Evolutionary conservation across 1,284 basidiomycete species (phyloP), one percentile per base, ranked within the genome.

Genomic region (Fomitopsis palustris): DNA sequence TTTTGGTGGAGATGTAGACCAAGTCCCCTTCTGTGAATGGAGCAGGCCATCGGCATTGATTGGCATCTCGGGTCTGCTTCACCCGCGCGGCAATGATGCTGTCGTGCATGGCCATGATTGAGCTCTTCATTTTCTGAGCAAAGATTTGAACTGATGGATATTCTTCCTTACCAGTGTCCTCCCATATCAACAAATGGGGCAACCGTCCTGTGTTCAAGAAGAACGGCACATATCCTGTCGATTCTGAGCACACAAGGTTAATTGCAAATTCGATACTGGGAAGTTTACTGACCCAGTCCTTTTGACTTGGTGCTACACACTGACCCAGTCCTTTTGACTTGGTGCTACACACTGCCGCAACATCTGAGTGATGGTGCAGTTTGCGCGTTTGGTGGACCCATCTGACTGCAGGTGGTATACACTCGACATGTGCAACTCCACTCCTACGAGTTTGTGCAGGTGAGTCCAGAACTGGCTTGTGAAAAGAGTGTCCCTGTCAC

Each of bases 361-460:
- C 70, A 78, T 76, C 43, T 77, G 74, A 1, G 65, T 72, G 1
- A 78, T 61, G 0, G 74, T 77, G 0, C 69, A 56, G 55, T 78
- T 79, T 0, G 73, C 74, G 0, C 71, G 65, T 63, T 79, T 76
- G 0, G 74, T 77, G 0, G 70, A 60, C 0, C 77, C 75, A 58
- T 80, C 77, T 0, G 72, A 75, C 56, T 81, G 65, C 0, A 78
- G 79, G 57, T 82, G 79, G 52, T 75, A 82, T 0, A 75, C 65
- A 8, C 74, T 75, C 0, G 75, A 80, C 72, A 81, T 72, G 1
- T 61, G 47, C 1, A 80, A 65, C 38, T 75, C 65, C 3, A 68
- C 67, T 0, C 74, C 70, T 1, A 77, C 60, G 1, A 77, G 63
- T 19, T 63, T 42, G 55, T 77, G 64, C 0, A 81, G 55, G 14